Evolutionary conservation across 345 rosid genomes (phyloP), one percentile per base, ranked within the genome.

Genomic region (Iberis pinnata): DNA sequence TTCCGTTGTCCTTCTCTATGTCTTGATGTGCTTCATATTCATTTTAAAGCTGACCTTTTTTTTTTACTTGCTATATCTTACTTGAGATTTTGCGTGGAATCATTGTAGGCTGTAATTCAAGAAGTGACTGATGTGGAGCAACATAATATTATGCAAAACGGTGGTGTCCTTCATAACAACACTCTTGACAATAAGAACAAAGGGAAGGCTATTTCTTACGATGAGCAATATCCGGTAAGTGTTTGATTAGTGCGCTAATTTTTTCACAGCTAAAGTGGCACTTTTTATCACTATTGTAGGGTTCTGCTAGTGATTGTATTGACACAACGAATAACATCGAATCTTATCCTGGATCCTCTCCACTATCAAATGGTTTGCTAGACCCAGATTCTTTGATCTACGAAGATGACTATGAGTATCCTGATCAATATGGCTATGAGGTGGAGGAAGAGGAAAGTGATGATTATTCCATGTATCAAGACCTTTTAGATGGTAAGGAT

Each of bases 61-160:
- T 5, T 25, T 16, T 32, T 27, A 42, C 10, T 45, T 36, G 18
- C n/a, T n/a, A n/a, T n/a, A n/a, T 31, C 49, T 55, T 15, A 63
- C 32, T 20, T 22, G 20, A 5, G 12, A 14, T n/a, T n/a, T n/a
- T 33, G 27, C 0, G 29, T 11, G 39, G 37, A 33, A 12, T 51
- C 18, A 40, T 53, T 63, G 46, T 61, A 86, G 97, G 79, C 41
- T 45, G 43, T 53, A 43, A 43, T 53, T 31, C 68, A 47, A 43
- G 80, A 82, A 72, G 78, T 76, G 13, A 82, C 77, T 73, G 82
- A 79, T 64, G 63, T 73, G 56, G 89, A 82, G 41, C 60, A 72
- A 15, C 76, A 78, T 61, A 89, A 78, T 20, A 75, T 63, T 20
- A 75, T 63, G 53, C 41, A 58, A 41, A 48, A 46, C 67, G 80